Evolutionary conservation across 192 early-diverging fungal species (phyloP), one percentile per base, ranked within the genome.

Genomic region (Spizellomyces punctatus): DNA sequence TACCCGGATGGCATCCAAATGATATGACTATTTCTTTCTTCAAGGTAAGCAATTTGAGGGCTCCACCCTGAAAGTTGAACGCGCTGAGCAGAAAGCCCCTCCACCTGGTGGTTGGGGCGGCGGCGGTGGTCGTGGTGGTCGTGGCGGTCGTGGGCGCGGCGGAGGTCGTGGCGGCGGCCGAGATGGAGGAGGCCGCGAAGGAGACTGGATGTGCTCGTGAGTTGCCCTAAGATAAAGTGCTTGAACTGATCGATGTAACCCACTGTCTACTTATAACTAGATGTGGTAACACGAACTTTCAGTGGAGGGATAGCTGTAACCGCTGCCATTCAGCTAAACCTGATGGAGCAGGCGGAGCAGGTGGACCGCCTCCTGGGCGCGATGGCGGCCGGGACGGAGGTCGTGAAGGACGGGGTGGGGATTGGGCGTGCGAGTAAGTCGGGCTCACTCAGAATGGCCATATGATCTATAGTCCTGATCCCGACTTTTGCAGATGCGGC

Each of bases 261-360:
- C 0, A 65, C n/a, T n/a, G 9, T 46, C 22, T 48, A 1, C 1
- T 12, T 17, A 47, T 67, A 17, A 19, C 46, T 52, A 73, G 72
- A 21, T 90, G 89, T 57, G 67, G 81, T 8, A 83, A 85, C 64
- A 85, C 84, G 66, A 90, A 90, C 61, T 90, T 90, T 75, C 87
- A 88, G 10, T 77, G 86, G 62, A 54, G 89, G 66, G 74, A 79
- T 63, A 83, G 83, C 49, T 91, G 89, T 69, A 89, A 88, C 69
- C 79, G 82, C 66, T 91, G 89, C 60, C 82, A 88, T 21, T 78
- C 83, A 17, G 83, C 83, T 19, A 78, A 83, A 52, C 79, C 84
- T 43, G 76, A 78, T 62, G 83, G 79, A 45, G 62, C 72, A 10
- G 65, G 77, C 42, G 73, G 81, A 58, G 75, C 75, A 5, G 65